Base-by-base conservation (phyloP, 768 basidiomycete genomes). In the Russula sp. region DNA sequence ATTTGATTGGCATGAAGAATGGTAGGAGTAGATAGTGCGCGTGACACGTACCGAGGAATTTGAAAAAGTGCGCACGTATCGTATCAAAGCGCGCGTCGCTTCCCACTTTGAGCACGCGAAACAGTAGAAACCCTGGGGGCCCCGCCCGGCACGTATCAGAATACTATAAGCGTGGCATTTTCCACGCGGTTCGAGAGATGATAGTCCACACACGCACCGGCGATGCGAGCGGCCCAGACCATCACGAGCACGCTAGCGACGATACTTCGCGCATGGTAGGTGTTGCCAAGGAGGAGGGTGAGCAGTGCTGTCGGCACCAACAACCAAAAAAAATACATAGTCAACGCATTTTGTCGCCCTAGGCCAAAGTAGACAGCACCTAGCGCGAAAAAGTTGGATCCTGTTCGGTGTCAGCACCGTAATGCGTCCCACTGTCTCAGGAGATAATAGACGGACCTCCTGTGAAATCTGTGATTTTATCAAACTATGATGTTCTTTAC, bases 21-120 rank as follows among this genome's bases (percentile, higher is more conserved):
- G 3, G 27, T 27, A 27, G 27, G 2, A 2, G 27, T 27, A 27
- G 27, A 37, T 8, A 37, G 11, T 37, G 4, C 37, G 37, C 11
- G 27, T 31, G 18, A 31, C 10, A 48, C 44, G 8, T 18, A 50
- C 75, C 83, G 7, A 84, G 72, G 68, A 87, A 87, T 67, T 83
- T 84, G 75, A 83, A 82, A 72, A 88, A 87, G 71, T 84, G 78
- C 2, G 77, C 77, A 6, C 87, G 76, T 57, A 88, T 87, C 18
- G 84, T 79, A 66, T 89, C 86, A 69, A 88, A 88, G 1, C 87
- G 80, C 4, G 75, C 77, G 67, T 89, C 87, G 66, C 80, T 82
- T 1, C 86, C 86, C 8, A 77, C 83, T 69, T 84, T 86, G 49
- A 89, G 69, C 5, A 89, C 86, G n/a, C 87, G 81, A 73, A 82